Evolutionary conservation across 2,329 filamentous ascomycete genomes (phyloP), one percentile per base, ranked within the genome.

Genomic region (Aureobasidium sp.): DNA sequence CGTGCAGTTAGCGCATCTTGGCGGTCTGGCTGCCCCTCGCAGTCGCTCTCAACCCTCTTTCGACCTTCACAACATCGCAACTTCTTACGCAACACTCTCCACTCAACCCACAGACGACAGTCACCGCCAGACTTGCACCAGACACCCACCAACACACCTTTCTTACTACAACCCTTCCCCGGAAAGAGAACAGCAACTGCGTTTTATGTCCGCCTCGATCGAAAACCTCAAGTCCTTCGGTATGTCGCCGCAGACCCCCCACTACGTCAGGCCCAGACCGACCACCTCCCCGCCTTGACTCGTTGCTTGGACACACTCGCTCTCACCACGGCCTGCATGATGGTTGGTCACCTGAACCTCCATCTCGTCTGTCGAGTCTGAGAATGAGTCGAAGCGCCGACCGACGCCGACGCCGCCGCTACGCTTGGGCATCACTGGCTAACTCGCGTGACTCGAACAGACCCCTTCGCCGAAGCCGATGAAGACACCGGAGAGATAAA

Each of bases 391-490:
- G 22, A 27, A 44, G 41, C 27, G 39, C 53, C 39, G 36, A 31
- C n/a, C 39, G 14, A 57, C 53, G n/a, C 53, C 29, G 41, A 57
- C 53, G n/a, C 53, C 29, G 41, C 53, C 53, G 36, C 53, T 27
- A 57, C 53, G 17, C 27, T 57, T 45, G 39, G 41, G 15, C 65
- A 64, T 49, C 58, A 63, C 29, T 34, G 62, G 47, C 63, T 47
- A 47, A 62, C 60, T 39, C 51, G 51, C n/a, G 41, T 56, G 49
- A 31, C 49, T 61, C 57, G 59, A 66, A 71, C 75, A 97, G 94
- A 99, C 88, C 94, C 94, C 89, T 99, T 99, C 91, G 94, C 94
- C 88, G 94, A 97, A 90, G 94, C 92, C 87, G 94, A 97, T 90
- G 93, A 97, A 88, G 92, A 96, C 80, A 91, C 89, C 79, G 92